Evolutionary conservation across 2,329 filamentous ascomycete genomes (phyloP).

Genomic region (Fusarium xyrophilum): DNA sequence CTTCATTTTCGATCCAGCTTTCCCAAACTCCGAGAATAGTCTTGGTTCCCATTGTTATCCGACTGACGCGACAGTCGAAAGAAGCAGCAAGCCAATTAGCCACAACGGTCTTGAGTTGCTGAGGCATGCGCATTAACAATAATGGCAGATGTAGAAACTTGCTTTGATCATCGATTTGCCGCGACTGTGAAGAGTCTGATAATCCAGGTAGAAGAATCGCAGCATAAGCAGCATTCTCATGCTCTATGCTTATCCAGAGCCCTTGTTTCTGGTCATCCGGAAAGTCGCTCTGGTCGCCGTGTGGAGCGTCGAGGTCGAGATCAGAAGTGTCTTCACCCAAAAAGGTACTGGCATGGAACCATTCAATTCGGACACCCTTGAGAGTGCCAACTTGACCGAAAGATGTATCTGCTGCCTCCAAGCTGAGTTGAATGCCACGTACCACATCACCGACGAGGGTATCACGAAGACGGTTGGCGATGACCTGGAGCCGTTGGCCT

Average conservation of each 20-base stretch:
- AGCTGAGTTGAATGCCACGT: conserved; percentile 63
- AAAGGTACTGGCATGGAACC: conserved; percentile 49
- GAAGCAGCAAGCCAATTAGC: conserved; percentile 59
- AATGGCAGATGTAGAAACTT: conserved; percentile 59
- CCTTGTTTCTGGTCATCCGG: conserved; percentile 41
- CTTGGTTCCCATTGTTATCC: conserved; percentile 57
- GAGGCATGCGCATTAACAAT: conserved; percentile 63
- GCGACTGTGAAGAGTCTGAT: conserved; percentile 2
- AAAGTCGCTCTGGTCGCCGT: conserved; percentile 27
- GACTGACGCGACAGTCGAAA: conserved; percentile 64
- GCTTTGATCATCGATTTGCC: conserved; percentile 1
- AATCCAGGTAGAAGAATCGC: conserved; percentile 58
- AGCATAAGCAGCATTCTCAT: conserved; percentile 60
- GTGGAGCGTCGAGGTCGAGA: conserved; percentile 11
- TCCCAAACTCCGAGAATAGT: conserved; percentile 60
- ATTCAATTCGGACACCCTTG: conserved; percentile 56
- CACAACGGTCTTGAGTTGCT: conserved; percentile 57
- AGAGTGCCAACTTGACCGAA: conserved; percentile 52
- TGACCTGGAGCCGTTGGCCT: conserved; percentile 48
- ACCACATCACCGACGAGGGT: conserved; percentile 65
- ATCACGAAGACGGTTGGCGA: conserved; percentile 60
- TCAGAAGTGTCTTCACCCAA: conserved; percentile 42
- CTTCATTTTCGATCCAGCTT: conserved; percentile 54
- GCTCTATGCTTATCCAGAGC: conserved; percentile 57
- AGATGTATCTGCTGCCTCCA: conserved; percentile 52